Conservation (phyloP, 2,329 filamentous ascomycete genomes). For the Colletotrichum tamarilloi region DNA sequence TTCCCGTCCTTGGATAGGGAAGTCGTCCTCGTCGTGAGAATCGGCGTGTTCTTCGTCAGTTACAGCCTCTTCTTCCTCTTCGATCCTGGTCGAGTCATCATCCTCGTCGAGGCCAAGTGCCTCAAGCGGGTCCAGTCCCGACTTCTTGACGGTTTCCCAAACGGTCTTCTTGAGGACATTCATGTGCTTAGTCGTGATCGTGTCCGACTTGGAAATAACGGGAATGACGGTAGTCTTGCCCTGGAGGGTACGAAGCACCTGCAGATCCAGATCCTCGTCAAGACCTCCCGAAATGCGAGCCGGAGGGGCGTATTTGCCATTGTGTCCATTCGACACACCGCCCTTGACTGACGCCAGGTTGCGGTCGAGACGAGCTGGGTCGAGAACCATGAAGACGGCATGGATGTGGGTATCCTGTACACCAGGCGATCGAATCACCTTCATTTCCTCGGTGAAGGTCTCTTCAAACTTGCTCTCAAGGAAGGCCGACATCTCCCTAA, state of each 20-base stretch:
- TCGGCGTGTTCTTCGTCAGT: conserved; percentile 42
- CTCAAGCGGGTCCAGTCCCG: conserved; percentile 89
- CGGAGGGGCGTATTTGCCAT: conserved; percentile 57
- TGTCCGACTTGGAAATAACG: conserved; percentile 96
- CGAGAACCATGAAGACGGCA: conserved; percentile 91
- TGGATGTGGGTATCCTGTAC: conserved; percentile 98
- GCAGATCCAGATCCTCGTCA: conserved; percentile 90
- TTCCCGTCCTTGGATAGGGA: conserved; percentile 50
- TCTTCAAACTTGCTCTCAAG: conserved; percentile 99
- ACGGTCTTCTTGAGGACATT: conserved; percentile 89
- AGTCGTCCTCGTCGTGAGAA: conserved; percentile 47
- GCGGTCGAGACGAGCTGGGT: conserved; percentile 85
- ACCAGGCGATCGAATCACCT: conserved; percentile 92
- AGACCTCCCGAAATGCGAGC: conserved; percentile 72
- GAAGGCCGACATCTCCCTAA: conserved; percentile 91
- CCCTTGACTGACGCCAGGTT: conserved; percentile 78
- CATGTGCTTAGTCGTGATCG: conserved; percentile 96
- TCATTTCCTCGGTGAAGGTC: conserved; percentile 97
- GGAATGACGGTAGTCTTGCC: conserved; percentile 96
- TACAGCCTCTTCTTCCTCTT: conserved; percentile 64
- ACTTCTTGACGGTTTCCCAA: conserved; percentile 86
- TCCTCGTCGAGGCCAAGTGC: conserved; percentile 85
- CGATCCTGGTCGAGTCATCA: conserved; percentile 67
- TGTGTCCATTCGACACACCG: conserved; percentile 60
- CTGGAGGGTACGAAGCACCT: conserved; percentile 87